Base-by-base conservation (phyloP, 768 basidiomycete genomes). In the Fomitopsis serialis region DNA sequence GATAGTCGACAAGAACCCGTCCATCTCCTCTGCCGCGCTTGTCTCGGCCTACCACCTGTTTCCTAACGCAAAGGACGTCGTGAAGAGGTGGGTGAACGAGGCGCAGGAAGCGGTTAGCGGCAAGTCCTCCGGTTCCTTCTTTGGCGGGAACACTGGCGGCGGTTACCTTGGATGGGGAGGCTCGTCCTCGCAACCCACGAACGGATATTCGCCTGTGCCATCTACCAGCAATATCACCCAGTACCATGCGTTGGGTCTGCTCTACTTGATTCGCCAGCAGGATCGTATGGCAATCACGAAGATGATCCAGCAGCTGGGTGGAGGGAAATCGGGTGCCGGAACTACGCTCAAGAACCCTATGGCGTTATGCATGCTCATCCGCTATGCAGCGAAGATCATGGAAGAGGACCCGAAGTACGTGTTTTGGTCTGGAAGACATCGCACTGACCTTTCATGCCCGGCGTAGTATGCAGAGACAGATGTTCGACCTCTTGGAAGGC, bases 31-130 rank as follows among this genome's bases (percentile, higher is more conserved):
- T 22, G 94, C 96, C 27, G 93, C 97, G 3, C 82, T 99, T 63
- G 91, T 99, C 44, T 98, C 97, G 13, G 88, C 97, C 1, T 98
- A 98, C 67, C 96, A 99, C 70, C 81, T 98, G 56, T 96, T 87
- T 78, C 93, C 93, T 45, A 75, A 83, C 56, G 91, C 96, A 1
- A 93, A 92, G 65, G 92, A 98, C 58, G 92, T 98, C 47, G 96
- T 98, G 56, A 95, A 92, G 66, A 87, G 97, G 62, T 99, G 97
- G 97, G 92, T 92, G n/a, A 98, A 98, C 69, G 97, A 99, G 71
- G 92, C 88, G 1, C 94, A 98, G 63, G 97, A 99, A 69, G 92
- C 97, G 0, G 88, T 97, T 59, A 94, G 84, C 65, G 84, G 92
- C 6, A 98, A 97, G 69, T 78, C 87, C 0, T 80, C 84, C 0